Percentiles rank a stretch among this genome's conserved stretches.
These are phyloP conservation scores for Paralagenidium karlingii DNA, from an alignment of 352 stramenopile genomes.

Conservation along the genomic window DNA sequence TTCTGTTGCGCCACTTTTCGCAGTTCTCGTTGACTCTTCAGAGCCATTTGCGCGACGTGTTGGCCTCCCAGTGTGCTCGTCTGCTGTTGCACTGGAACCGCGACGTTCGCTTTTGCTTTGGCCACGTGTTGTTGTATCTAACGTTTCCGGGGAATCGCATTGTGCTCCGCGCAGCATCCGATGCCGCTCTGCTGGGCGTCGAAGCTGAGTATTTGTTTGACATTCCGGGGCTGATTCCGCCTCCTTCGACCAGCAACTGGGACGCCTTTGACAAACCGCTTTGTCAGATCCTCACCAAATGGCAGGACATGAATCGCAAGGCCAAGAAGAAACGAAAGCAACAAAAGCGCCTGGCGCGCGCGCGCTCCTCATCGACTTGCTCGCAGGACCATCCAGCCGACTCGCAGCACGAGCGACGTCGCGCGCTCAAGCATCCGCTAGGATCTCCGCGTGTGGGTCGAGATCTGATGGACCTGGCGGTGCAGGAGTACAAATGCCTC, in stretches of 20 bases:
- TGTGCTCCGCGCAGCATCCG: constrained; percentile 52
- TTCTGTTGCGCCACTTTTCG: constrained; percentile 50
- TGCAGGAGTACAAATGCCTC: constrained; percentile 53
- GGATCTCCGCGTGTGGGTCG: not conserved
- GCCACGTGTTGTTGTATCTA: constrained; percentile 68
- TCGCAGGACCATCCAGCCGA: not conserved
- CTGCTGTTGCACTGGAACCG: constrained; percentile 78
- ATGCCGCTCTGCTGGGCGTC: constrained; percentile 54
- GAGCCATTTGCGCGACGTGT: constrained; percentile 25
- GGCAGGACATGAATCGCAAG: constrained; percentile 32
- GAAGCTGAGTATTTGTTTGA: constrained; percentile 51
- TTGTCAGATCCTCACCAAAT: constrained; percentile 29
- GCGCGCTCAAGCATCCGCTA: not conserved
- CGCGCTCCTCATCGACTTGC: too few species aligned
- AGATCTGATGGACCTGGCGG: constrained; percentile 24
- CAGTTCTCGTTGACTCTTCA: constrained; percentile 40
- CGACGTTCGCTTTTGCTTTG: constrained; percentile 77
- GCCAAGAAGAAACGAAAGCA: constrained; percentile 16
- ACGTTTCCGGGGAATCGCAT: constrained; percentile 68
- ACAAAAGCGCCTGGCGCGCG: not conserved
- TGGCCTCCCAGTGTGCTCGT: constrained; percentile 32
- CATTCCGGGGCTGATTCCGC: constrained; percentile 46
- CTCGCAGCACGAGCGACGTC: not conserved
- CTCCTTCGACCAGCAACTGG: constrained; percentile 21
- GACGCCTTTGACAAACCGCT: constrained; percentile 48